These are phyloP conservation scores for Schwanniomyces polymorphus DNA, from an alignment of 805 yeast genomes.

Conservation along the genomic window DNA sequence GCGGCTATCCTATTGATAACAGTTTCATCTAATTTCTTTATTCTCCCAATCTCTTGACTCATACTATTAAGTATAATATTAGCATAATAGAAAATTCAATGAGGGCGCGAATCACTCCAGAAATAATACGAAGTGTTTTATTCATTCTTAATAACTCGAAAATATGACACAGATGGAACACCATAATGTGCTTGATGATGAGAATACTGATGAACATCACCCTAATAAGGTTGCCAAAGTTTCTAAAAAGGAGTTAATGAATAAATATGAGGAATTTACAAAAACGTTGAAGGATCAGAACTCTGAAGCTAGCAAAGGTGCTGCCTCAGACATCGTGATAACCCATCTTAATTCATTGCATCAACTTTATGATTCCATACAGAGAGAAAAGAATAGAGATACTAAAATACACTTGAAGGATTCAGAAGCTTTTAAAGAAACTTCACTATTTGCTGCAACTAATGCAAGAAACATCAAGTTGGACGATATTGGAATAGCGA, in stretches of 20 bases:
- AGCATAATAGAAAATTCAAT: neutral
- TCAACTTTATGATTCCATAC: slow-evolving; percentile 43
- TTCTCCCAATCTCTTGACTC: slow-evolving; percentile 2
- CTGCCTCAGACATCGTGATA: slow-evolving; percentile 52
- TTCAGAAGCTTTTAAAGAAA: slow-evolving; percentile 59
- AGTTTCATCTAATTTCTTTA: slow-evolving; percentile 50
- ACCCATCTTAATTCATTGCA: slow-evolving; percentile 48
- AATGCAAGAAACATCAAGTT: slow-evolving; percentile 62
- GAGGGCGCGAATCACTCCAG: neutral
- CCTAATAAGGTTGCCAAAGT: slow-evolving; percentile 23
- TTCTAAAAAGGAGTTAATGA: slow-evolving; percentile 12
- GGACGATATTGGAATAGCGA: slow-evolving; percentile 53
- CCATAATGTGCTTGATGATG: neutral
- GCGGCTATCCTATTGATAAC: slow-evolving; percentile 95
- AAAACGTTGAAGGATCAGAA: slow-evolving; percentile 33
- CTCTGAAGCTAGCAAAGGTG: slow-evolving; percentile 55
- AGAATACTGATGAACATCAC: neutral
- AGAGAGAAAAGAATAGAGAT: slow-evolving; percentile 31
- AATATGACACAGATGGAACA: neutral
- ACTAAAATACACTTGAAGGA: slow-evolving; percentile 48
- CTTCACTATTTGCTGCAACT: slow-evolving; percentile 61
- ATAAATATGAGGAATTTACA: slow-evolving; percentile 28
- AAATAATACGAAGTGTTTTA: neutral
- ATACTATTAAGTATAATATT: neutral
- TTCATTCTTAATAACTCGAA: neutral